Percentiles rank a stretch among this genome's conserved stretches.
Evolutionary conservation across 2,329 filamentous ascomycete genomes (phyloP).

Genomic region (Trichoderma citrinoviride): DNA sequence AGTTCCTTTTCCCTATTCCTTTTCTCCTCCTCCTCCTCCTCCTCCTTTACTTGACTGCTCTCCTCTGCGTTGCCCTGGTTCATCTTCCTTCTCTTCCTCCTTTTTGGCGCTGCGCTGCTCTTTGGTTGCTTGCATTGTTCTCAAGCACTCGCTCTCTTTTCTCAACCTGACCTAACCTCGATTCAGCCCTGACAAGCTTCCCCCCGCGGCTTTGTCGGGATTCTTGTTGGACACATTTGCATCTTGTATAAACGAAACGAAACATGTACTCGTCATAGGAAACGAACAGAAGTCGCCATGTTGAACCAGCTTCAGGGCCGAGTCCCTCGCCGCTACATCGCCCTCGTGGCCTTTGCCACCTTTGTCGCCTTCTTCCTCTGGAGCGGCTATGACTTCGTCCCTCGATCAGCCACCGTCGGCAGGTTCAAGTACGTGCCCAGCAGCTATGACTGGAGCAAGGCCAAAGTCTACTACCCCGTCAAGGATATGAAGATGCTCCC

Average conservation of each 20-base stretch:
- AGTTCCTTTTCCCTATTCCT: too few species aligned
- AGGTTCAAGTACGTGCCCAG: conserved; percentile 35
- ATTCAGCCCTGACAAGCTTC: background rate
- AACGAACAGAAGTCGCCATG: conserved; percentile 28
- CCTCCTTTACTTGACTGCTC: too few species aligned
- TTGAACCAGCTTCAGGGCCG: conserved; percentile 34
- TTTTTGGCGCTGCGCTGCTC: too few species aligned
- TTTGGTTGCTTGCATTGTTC: background rate
- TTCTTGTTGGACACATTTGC: background rate
- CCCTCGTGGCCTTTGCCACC: conserved; percentile 31
- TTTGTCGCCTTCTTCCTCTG: conserved; percentile 31
- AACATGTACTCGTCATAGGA: conserved; percentile 11
- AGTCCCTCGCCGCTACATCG: conserved; percentile 35
- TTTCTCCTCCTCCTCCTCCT: too few species aligned
- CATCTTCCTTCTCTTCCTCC: too few species aligned
- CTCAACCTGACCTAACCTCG: background rate
- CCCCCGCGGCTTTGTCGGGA: background rate
- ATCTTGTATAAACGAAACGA: background rate
- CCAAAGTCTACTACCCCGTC: conserved; percentile 35
- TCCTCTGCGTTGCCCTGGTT: too few species aligned
- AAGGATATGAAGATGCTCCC: conserved; percentile 36
- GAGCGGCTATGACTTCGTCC: conserved; percentile 26
- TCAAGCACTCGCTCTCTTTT: background rate
- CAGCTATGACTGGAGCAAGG: conserved; percentile 41
- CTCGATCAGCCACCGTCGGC: conserved; percentile 26